Conservation (phyloP, 148 eudicot genomes). For the Cornus kousa region DNA sequence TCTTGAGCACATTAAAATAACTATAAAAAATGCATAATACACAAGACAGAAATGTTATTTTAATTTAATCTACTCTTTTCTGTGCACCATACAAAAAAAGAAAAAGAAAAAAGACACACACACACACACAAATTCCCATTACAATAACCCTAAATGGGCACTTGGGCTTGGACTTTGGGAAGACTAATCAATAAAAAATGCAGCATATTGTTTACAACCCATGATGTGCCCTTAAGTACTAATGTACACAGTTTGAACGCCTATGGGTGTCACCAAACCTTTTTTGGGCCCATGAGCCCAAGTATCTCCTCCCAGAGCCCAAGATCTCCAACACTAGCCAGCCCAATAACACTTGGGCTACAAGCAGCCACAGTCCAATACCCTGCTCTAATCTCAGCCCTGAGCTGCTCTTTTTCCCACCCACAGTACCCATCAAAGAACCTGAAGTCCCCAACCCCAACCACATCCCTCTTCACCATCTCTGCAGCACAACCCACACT, state of each 20-base stretch:
- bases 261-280: slow-evolving; percentile 47
- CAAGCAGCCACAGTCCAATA: slow-evolving; percentile 90
- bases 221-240: not conserved
- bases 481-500: slow-evolving; percentile 77
- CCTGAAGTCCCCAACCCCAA: slow-evolving; percentile 56
- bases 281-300: slow-evolving; percentile 64
- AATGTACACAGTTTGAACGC: not conserved
- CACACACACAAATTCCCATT: no score
- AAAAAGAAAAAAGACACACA: no score
- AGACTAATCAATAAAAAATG: not conserved
- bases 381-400: slow-evolving; percentile 74
- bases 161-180: not conserved
- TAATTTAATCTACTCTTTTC: not conserved
- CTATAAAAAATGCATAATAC: no score
- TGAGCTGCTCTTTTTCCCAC: slow-evolving; percentile 79
- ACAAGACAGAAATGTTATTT: not conserved
- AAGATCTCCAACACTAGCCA: slow-evolving; percentile 42
- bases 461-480: slow-evolving; percentile 82
- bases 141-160: not conserved
- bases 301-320: slow-evolving; percentile 88
- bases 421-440: slow-evolving; percentile 96
- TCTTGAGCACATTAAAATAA: no score
- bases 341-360: slow-evolving; percentile 66
- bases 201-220: not conserved
- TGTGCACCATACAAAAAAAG: not conserved